Evolutionary conservation across 345 rosid genomes (phyloP).

Genomic region (Rhizophora apiculata): DNA sequence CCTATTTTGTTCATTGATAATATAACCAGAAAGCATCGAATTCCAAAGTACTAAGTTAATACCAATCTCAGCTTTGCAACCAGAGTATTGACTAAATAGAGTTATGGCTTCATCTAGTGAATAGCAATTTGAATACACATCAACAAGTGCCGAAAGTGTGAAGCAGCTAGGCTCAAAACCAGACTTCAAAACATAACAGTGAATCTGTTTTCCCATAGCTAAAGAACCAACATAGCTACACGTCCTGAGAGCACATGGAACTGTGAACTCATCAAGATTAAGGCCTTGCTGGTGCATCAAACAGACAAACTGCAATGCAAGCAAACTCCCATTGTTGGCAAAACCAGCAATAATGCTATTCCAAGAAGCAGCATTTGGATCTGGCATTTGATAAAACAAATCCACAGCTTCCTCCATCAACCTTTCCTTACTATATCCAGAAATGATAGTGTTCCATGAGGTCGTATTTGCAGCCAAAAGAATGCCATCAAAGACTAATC

Average conservation of each 20-base stretch:
- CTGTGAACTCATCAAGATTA: slow-evolving; percentile 55
- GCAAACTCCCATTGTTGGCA: slow-evolving; percentile 44
- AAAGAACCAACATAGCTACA: slow-evolving; percentile 42
- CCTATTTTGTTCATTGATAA: slow-evolving; percentile 38
- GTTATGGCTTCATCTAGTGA: slow-evolving; percentile 37
- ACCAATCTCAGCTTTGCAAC: slow-evolving; percentile 1
- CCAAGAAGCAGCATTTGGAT: slow-evolving; percentile 57
- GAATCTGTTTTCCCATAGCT: slow-evolving; percentile 53
- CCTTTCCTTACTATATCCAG: slow-evolving; percentile 63
- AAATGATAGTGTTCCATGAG: slow-evolving; percentile 72
- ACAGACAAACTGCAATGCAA: slow-evolving; percentile 43
- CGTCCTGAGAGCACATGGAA: slow-evolving; percentile 62
- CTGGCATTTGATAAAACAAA: slow-evolving; percentile 50
- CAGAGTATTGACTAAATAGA: slow-evolving; percentile 31
- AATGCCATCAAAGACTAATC: slow-evolving; percentile 40
- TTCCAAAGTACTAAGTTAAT: slow-evolving; percentile 49
- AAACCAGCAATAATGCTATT: slow-evolving; percentile 68
- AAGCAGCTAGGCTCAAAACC: slow-evolving; percentile 53
- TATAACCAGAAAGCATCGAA: slow-evolving; percentile 61
- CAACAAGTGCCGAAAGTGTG: slow-evolving; percentile 53
- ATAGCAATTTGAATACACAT: slow-evolving; percentile 65
- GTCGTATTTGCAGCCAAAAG: slow-evolving; percentile 31
- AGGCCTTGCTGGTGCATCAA: slow-evolving; percentile 61
- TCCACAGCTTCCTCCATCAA: slow-evolving; percentile 51
- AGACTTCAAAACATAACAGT: slow-evolving; percentile 50